phyloP scores from a whole-genome alignment of 306 rosid genomes.

The Prunus mongolica region DNA sequence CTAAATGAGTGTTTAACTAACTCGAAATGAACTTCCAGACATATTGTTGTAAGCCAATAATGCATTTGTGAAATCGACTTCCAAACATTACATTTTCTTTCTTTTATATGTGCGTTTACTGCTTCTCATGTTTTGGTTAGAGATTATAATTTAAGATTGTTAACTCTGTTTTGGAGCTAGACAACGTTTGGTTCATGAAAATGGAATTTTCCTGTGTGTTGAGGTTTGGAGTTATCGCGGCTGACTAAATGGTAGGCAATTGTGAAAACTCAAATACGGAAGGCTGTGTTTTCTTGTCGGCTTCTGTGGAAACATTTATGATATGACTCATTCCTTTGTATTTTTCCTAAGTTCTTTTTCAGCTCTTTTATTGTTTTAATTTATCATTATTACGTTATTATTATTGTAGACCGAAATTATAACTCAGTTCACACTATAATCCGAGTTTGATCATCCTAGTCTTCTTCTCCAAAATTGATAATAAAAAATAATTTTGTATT shows the following conservation, averaged over 20 bases:
- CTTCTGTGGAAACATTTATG: constrained; percentile 15
- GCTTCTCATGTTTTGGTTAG: neutral
- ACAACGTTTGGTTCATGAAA: neutral
- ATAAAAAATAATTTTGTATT: no score
- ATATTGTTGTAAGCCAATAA: no score
- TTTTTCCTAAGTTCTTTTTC: neutral
- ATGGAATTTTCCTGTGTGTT: neutral
- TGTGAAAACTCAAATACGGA: neutral
- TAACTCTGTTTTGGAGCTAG: neutral
- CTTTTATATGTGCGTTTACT: neutral
- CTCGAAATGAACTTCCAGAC: no score
- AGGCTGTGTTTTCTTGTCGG: constrained; percentile 18
- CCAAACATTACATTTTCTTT: no score
- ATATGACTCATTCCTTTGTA: neutral
- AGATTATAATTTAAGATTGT: neutral
- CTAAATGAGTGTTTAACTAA: no score
- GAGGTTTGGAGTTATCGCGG: constrained; percentile 10
- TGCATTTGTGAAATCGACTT: no score
- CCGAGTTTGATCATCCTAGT: no score
- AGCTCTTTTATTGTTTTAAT: neutral
- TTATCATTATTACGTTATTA: neutral
- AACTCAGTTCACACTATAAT: neutral
- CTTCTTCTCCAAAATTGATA: no score
- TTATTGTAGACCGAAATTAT: neutral
- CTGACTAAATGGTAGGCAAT: neutral